Evolutionary conservation across 148 eudicot genomes (phyloP).

Genomic region (Vaccinium myrtillus): DNA sequence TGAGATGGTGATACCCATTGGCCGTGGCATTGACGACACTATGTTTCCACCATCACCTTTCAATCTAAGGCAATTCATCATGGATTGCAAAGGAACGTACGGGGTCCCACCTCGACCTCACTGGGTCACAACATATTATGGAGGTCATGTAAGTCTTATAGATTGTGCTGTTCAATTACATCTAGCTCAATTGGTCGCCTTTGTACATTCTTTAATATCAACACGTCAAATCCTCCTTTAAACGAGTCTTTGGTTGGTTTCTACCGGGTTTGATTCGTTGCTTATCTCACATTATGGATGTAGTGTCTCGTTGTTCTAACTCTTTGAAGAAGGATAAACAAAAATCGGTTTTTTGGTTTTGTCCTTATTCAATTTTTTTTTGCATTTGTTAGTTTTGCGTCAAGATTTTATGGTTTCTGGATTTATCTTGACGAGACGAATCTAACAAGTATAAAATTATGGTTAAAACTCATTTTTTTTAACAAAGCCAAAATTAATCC

Average conservation of each 20-base stretch:
- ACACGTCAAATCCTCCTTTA: background rate
- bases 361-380: too few relatives aligned
- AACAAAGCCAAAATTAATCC: too few relatives aligned
- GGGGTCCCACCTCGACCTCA: conserved; percentile 30
- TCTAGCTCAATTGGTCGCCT: background rate
- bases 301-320: too few relatives aligned
- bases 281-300: background rate
- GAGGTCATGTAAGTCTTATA: conserved; percentile 28
- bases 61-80: background rate
- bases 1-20: conserved; percentile 57
- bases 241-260: background rate
- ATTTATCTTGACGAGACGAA: too few relatives aligned
- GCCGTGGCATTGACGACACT: conserved; percentile 31
- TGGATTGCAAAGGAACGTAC: conserved; percentile 15
- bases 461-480: too few relatives aligned
- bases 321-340: background rate
- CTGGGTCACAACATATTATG: conserved; percentile 32
- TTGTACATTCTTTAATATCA: too few relatives aligned
- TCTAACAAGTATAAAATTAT: too few relatives aligned
- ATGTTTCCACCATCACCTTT: conserved; percentile 38
- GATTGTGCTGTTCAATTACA: background rate
- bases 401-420: too few relatives aligned
- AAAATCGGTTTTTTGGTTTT: too few relatives aligned
- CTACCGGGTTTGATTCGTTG: background rate
- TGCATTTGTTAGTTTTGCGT: too few relatives aligned